phyloP scores from a whole-genome alignment of 2,329 filamentous ascomycete species.

The Xylaria sp. region DNA sequence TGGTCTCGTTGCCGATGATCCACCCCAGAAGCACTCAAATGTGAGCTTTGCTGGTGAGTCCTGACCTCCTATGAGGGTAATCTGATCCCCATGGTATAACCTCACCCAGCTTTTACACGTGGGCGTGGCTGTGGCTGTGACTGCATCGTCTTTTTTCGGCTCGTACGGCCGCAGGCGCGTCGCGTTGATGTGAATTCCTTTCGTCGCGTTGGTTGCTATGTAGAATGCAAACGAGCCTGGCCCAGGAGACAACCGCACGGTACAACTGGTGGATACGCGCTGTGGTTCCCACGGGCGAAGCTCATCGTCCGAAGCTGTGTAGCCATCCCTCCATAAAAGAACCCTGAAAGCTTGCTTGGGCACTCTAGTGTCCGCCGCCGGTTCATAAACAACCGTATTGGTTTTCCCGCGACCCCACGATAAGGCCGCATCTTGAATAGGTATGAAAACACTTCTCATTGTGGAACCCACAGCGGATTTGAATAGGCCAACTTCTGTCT shows the following conservation, averaged over 20 bases:
- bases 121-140: conserved; percentile 44
- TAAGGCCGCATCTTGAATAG: conserved; percentile 60
- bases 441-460: conserved; percentile 56
- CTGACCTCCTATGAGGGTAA: conserved; percentile 62
- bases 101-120: conserved; percentile 60
- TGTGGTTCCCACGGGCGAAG: conserved; percentile 50
- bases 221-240: conserved; percentile 60
- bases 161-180: conserved; percentile 56
- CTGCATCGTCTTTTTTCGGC: conserved; percentile 38
- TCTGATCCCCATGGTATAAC: conserved; percentile 69
- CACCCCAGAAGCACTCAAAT: conserved; percentile 54
- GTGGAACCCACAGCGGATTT: conserved; percentile 61
- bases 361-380: conserved; percentile 61
- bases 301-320: conserved; percentile 51
- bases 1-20: conserved; percentile 42
- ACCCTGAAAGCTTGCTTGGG: conserved; percentile 79
- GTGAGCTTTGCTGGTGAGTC: conserved; percentile 41
- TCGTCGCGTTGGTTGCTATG: conserved; percentile 73
- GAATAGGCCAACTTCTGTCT: conserved; percentile 57
- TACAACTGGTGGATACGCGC: conserved; percentile 37
- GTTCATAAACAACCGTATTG: conserved; percentile 63
- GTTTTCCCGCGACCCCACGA: conserved; percentile 70
- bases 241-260: conserved; percentile 28
- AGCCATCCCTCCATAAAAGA: conserved; percentile 64
- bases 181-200: conserved; percentile 72